Evolutionary conservation across 1,139 yeast species (phyloP), one percentile per base, ranked within the genome.

Genomic region (Pichia sp.): DNA sequence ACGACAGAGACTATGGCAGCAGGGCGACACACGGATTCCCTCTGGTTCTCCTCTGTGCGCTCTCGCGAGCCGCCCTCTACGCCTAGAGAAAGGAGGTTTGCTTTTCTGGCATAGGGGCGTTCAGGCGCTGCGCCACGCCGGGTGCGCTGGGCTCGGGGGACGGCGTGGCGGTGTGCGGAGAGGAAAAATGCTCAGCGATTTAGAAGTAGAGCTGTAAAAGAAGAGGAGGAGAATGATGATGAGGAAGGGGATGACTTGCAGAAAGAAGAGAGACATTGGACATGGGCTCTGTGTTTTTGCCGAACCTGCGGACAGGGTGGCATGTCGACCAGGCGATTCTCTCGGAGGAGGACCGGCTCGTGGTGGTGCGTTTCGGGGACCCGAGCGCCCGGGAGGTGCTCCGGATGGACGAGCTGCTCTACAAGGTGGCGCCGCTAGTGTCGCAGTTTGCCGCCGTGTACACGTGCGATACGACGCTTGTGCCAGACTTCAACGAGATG

Each of bases 261-360:
- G n/a, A 4, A 15, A 40, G 19, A 40, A 5, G 44, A 5, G 44
- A 8, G 23, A 19, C 23, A 19, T 19, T 19, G 23, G 23, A 11
- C 5, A 51, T 51, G 54, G 54, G 54, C 15, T 51, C 54, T 1
- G 54, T 51, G 11, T 54, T 54, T 44, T 40, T 53, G 10, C 46
- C 47, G 2, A 48, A 53, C 30, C 41, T 93, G 59, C 83, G 79
- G 38, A 81, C 95, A 0, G 99, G 97, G 13, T 85, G 90, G 96
- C 99, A 93, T 68, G 99, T 93, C 30, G 99, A 95, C 71, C 98
- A 93, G 67, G 97, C 99, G 7, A 93, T 93, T 48, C 66, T 82
- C 36, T 74, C 82, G 16, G 99, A 93, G 65, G 95, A 88, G 59
- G 97, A 90, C 53, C 74, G 97, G 57, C 72, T 93, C 11, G 98